Evolutionary conservation across 305 asterid genomes (phyloP), one percentile per base, ranked within the genome.

Genomic region (Lippia alba): DNA sequence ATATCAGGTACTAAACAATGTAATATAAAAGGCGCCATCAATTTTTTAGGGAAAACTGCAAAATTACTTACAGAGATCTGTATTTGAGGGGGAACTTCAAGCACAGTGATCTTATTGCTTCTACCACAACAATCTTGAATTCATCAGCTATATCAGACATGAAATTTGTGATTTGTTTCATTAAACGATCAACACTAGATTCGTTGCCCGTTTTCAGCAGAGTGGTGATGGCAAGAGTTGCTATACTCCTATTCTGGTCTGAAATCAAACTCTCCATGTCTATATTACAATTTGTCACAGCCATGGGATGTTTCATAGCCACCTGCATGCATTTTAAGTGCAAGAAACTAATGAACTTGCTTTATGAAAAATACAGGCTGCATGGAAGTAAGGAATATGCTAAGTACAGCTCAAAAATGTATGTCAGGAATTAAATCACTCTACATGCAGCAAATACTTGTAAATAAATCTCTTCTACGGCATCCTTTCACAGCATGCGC

Each of bases 71-170:
- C 99, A 95, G 83, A 56, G 99, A 81, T 95, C 98, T 83, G 90
- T 86, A 89, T 84, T 95, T 95, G 66, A 92, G 96, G 44, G 99
- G 99, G 77, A 95, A 92, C 82, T 95, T 95, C 84, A 95, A 82
- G 83, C 99, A 95, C 81, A 95, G 75, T 30, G 99, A 95, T 79
- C 97, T 86, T 70, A 95, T 95, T 67, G 98, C 99, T 67, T 92
- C 99, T 36, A 95, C 98, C 84, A 95, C 99, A 69, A 95, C 99
- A 85, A 95, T 92, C 85, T 95, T 92, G 87, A 95, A 92, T 80
- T 95, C 99, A 78, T 92, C 99, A 48, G 98, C 99, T 80, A 95
- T 92, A 77, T 95, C 99, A 46, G 99, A 95, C 99, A 95, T 95
- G 72, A 95, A 95, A 70, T 84, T 92, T 24, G 98, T 95, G 67